These are phyloP conservation scores for Vitis hybrid DNA, from an alignment of 177 flowering plant genomes.

Conservation along the genomic window DNA sequence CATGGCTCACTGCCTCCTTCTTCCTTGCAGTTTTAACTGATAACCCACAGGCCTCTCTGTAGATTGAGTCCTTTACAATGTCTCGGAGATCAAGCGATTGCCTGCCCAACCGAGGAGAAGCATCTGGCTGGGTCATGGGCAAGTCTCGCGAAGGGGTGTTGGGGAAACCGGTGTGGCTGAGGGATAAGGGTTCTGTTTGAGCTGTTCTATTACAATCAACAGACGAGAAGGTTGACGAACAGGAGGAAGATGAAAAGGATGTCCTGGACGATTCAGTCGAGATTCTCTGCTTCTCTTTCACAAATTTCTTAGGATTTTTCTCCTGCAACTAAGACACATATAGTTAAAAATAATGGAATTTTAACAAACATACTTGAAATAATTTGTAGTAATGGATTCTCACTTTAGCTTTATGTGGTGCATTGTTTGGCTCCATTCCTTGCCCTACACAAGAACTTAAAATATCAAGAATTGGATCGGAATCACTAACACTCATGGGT, in stretches of 20 bases:
- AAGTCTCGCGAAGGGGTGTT: conserved; percentile 13
- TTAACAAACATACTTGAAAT: no score
- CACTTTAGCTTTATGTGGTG: conserved; percentile 22
- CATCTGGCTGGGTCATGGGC: conserved; percentile 12
- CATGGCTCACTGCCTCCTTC: conserved; percentile 22
- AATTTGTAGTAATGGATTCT: conserved; percentile 6
- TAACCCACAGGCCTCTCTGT: conserved; percentile 43
- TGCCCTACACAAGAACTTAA: conserved; percentile 22
- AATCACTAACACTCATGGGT: background rate
- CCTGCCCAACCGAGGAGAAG: conserved; percentile 12
- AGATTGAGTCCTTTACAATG: conserved; percentile 44
- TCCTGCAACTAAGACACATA: conserved; percentile 37
- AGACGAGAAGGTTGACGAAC: conserved; percentile 59
- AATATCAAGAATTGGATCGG: background rate
- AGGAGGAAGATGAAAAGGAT: conserved; percentile 49
- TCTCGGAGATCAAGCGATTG: conserved; percentile 32
- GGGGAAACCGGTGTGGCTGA: conserved; percentile 6
- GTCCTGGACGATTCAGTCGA: conserved; percentile 53
- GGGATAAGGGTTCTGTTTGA: conserved; percentile 24
- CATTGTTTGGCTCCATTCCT: conserved; percentile 9
- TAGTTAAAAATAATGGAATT: no score
- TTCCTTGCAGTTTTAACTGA: conserved; percentile 30
- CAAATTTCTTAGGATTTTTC: conserved; percentile 20
- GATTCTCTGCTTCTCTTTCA: conserved; percentile 38
- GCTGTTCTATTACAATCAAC: conserved; percentile 32